Percentiles rank a stretch among this genome's conserved stretches.
phyloP scores from a whole-genome alignment of 768 basidiomycete species.

The Lactarius vividus region DNA sequence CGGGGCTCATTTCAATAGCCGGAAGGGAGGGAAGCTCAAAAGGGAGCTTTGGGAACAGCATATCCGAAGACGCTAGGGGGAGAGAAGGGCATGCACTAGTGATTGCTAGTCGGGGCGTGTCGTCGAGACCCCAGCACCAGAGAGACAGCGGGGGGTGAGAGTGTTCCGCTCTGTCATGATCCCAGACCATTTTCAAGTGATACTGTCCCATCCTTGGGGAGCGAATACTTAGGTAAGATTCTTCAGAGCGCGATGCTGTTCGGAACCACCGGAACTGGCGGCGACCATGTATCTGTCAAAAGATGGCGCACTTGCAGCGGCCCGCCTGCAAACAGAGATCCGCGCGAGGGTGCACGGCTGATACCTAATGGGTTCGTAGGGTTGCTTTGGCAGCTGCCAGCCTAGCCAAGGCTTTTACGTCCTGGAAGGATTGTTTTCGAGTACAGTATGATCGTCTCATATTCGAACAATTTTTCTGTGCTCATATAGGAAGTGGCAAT shows the following conservation, averaged over 20 bases:
- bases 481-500: too few species aligned
- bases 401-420: too few species aligned
- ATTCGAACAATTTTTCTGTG: too few species aligned
- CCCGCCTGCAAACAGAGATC: not conserved
- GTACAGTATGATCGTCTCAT: too few species aligned
- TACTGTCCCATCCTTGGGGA: not conserved
- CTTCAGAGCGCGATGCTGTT: not conserved
- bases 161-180: not conserved
- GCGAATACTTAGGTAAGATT: not conserved
- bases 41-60: slow-evolving; percentile 11
- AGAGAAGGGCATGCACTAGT: not conserved
- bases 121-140: not conserved
- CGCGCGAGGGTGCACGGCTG: too few species aligned
- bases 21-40: slow-evolving; percentile 10
- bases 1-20: slow-evolving; percentile 15
- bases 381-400: too few species aligned
- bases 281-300: not conserved
- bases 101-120: not conserved
- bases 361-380: too few species aligned
- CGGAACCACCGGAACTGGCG: not conserved
- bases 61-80: not conserved
- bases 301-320: not conserved
- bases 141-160: not conserved
- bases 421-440: too few species aligned
- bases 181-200: not conserved